Percentiles rank a stretch among this genome's conserved stretches.
These are phyloP conservation scores for Puccinellia tenuiflora DNA, from an alignment of 176 grass and related monocot genomes.

Conservation along the genomic window DNA sequence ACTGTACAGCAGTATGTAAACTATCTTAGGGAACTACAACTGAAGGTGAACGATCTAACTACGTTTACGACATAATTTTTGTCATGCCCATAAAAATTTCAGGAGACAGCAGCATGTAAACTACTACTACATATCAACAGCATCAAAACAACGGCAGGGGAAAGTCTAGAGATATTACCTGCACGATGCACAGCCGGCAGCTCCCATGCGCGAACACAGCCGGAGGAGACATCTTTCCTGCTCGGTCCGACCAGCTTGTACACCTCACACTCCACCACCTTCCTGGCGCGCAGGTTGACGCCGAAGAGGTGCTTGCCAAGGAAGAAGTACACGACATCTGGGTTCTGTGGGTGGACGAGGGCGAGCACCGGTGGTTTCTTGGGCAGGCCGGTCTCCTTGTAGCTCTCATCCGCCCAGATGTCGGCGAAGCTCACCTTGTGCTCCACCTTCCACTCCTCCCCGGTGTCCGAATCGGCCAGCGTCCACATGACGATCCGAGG, in stretches of 20 bases:
- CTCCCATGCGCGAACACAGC: background rate
- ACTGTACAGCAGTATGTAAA: background rate
- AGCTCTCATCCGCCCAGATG: background rate
- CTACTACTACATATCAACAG: background rate
- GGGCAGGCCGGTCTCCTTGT: conserved; percentile 7
- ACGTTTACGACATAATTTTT: background rate
- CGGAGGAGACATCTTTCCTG: background rate
- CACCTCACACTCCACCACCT: conserved; percentile 7
- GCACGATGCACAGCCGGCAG: background rate
- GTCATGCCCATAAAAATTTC: background rate
- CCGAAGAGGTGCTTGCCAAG: background rate
- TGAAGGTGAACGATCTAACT: background rate
- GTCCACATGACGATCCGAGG: conserved; percentile 7
- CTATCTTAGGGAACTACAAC: background rate
- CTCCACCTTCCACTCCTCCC: conserved; percentile 15
- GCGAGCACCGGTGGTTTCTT: background rate
- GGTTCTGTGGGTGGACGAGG: background rate
- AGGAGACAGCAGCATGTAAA: background rate
- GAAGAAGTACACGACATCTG: background rate
- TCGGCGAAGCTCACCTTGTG: background rate
- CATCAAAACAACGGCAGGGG: background rate
- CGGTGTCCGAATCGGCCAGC: background rate
- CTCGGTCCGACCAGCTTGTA: background rate
- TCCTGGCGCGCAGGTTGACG: background rate
- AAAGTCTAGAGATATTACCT: background rate